phyloP scores from a whole-genome alignment of 1,284 basidiomycete genomes.

The Termitomyces sp. region DNA sequence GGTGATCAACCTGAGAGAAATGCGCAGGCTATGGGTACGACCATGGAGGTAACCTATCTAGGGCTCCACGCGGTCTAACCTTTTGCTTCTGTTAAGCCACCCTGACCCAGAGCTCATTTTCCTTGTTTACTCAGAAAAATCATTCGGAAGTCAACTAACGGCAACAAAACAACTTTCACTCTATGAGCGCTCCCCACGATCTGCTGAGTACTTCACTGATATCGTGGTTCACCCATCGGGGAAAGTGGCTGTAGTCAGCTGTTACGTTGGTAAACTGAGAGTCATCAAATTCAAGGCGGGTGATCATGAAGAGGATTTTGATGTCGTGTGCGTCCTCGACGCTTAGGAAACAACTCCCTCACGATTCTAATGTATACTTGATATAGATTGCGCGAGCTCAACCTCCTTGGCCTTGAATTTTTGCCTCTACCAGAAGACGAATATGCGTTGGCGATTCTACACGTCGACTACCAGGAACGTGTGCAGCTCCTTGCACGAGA shows the following conservation, averaged over 20 bases:
- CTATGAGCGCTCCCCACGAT: conserved; percentile 48
- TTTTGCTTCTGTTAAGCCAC: conserved; percentile 65
- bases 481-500: conserved; percentile 60
- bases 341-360: neutral
- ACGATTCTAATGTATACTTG: neutral
- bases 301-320: conserved; percentile 49
- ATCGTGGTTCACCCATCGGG: conserved; percentile 58
- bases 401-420: conserved; percentile 68
- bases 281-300: conserved; percentile 52
- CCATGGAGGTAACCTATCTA: conserved; percentile 18
- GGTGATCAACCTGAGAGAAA: neutral
- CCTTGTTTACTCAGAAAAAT: conserved; percentile 41
- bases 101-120: conserved; percentile 67
- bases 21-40: neutral
- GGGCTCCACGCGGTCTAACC: conserved; percentile 41
- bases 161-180: conserved; percentile 42
- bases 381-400: conserved; percentile 68
- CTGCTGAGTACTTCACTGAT: conserved; percentile 64
- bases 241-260: conserved; percentile 54
- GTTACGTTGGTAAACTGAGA: conserved; percentile 66
- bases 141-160: conserved; percentile 32
- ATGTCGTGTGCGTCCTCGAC: conserved; percentile 51
- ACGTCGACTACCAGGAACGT: conserved; percentile 58
- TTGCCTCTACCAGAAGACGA: conserved; percentile 43
- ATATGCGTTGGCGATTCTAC: conserved; percentile 61